Base-by-base conservation (phyloP, 2,329 filamentous ascomycete genomes). In the Fusarium albosuccineum region DNA sequence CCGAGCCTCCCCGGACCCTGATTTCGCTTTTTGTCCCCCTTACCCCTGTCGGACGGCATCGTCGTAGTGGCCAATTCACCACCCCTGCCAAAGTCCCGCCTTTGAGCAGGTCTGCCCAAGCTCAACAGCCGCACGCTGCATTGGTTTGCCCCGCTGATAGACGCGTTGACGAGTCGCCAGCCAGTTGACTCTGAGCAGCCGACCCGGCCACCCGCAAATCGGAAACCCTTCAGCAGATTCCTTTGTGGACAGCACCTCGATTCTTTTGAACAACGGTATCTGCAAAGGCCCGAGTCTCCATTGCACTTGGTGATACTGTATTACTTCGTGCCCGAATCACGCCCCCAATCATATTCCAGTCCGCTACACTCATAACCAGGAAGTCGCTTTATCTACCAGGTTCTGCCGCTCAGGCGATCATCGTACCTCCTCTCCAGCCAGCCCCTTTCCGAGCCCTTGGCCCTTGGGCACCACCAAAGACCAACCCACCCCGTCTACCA, bases 131-230 rank as follows among this genome's bases (percentile, higher is more conserved):
- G 70, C 68, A 69, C 66, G 56, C 37, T 55, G 51, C 66, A 70
- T 66, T 70, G 57, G 48, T 59, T 56, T 70, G 70, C 71, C 71
- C 71, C 71, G 71, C 71, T 71, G 60, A 64, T 62, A 64, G 68
- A 68, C 60, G 39, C 55, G 53, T 57, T 45, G 58, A 61, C 70
- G 60, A 68, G 64, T 70, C 55, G 56, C 60, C 49, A 52, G 51
- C 55, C 45, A 64, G 51, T 60, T 60, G 37, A 68, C 70, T 64
- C 60, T 64, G 42, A 66, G 46, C 63, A 54, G 61, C 64, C 51
- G 33, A 61, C 50, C 54, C 57, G 58, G 42, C 58, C 68, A 64
- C 68, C 68, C 60, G 61, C 60, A 70, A 68, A 62, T 70, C 65
- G 63, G 64, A 51, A 40, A 51, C 52, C 57, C 42, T 59, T 58